phyloP scores from a whole-genome alignment of 2,329 filamentous ascomycete species.

The Thermomyces lanuginosus region DNA sequence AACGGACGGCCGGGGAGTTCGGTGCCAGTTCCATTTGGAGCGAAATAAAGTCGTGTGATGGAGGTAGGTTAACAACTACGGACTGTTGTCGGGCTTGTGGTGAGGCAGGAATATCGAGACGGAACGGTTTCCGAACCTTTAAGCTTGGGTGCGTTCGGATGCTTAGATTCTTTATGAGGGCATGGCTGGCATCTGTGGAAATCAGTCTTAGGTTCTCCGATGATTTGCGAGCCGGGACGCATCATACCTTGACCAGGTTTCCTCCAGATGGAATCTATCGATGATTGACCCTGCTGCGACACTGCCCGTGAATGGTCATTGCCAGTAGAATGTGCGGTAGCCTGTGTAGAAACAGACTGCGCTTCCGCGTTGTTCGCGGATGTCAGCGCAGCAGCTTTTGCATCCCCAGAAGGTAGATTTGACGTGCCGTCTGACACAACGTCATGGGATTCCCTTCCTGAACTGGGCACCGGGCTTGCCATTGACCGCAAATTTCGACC shows the following conservation, averaged over 20 bases:
- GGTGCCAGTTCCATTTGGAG: slow-evolving; percentile 50
- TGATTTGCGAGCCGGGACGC: not conserved
- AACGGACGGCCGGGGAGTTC: slow-evolving; percentile 50
- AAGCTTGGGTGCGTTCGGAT: slow-evolving; percentile 53
- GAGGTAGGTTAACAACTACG: slow-evolving; percentile 52
- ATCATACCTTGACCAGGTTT: slow-evolving; percentile 33
- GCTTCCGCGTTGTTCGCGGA: too few species aligned
- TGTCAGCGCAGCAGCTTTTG: slow-evolving; percentile 20
- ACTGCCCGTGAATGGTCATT: too few species aligned
- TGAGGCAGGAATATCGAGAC: slow-evolving; percentile 49
- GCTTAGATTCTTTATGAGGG: slow-evolving; percentile 50
- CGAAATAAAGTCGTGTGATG: slow-evolving; percentile 53
- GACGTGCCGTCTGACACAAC: slow-evolving; percentile 10
- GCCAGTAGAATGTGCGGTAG: too few species aligned
- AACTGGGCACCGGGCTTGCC: slow-evolving; percentile 13
- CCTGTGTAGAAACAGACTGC: too few species aligned
- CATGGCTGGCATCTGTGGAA: slow-evolving; percentile 37
- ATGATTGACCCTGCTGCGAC: slow-evolving; percentile 10
- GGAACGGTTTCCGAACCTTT: slow-evolving; percentile 44
- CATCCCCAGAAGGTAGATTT: slow-evolving; percentile 14
- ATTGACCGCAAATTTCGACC: too few species aligned
- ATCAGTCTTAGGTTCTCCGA: not conserved
- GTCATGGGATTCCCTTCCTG: not conserved
- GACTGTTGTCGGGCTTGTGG: slow-evolving; percentile 53
- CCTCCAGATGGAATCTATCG: slow-evolving; percentile 27